Evolutionary conservation across 2,329 filamentous ascomycete species (phyloP), one percentile per base, ranked within the genome.

Genomic region (Nannizziopsis arthrosporioides): DNA sequence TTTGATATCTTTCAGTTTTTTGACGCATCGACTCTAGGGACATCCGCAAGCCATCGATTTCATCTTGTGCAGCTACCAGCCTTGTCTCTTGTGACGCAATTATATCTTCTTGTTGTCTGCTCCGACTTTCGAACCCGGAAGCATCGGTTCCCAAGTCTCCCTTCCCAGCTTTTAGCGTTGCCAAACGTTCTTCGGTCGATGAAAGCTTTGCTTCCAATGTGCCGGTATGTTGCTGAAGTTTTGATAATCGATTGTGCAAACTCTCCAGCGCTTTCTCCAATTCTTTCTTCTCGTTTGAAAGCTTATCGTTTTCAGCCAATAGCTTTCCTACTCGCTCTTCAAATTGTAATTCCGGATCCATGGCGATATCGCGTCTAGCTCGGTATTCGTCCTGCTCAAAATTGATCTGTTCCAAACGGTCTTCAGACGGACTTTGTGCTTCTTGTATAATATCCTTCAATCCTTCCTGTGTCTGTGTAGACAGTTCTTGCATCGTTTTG

Each of bases 11-110:
- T 50, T 71, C 66, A 14, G 66, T 67, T 54, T 72, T 70, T 48
- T 68, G 63, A 39, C 65, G 65, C 49, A 71, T 56, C 4, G 67
- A 66, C 50, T 71, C 68, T 18, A 69, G 61, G 0, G 62, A 64
- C 63, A 70, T 71, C 15, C 65, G 62, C 22, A 72, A 56, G 22
- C 65, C 64, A 52, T 69, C 67, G 5, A 69, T 63, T 50, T 71
- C 67, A 48, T 68, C 62, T 50, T 71, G 66, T 27, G 65, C 57
- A 30, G 74, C 70, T 49, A 83, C 76, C 9, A 82, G 66, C 55
- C 84, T 76, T 15, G 75, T 73, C 61, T 89, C 84, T 55, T 86
- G 77, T 18, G 72, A 75, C 35, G 80, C 78, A 58, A 89, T 88
- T 43, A 86, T 70, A 50, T 82, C 74, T n/a, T 40, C 44, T 27